Evolutionary conservation across 1,284 basidiomycete species (phyloP).

Genomic region (Thelephora terrestris): DNA sequence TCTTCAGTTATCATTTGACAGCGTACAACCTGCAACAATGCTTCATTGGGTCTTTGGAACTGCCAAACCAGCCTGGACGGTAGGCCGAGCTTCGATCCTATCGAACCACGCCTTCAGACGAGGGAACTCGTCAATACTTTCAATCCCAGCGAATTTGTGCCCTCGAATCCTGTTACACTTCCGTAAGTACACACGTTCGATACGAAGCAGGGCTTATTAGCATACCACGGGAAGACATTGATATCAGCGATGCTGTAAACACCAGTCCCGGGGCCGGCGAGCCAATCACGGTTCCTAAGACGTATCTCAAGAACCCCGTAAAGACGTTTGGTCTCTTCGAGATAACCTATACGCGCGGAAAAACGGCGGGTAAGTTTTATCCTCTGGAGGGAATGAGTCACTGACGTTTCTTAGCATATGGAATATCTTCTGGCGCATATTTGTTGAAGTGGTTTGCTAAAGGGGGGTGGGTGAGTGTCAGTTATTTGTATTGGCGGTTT

Average conservation of each 20-base stretch:
- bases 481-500: too few species aligned
- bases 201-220: background rate
- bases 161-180: conserved; percentile 33
- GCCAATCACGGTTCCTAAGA: conserved; percentile 52
- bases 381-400: background rate
- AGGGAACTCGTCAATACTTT: conserved; percentile 46
- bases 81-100: conserved; percentile 30
- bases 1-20: too few species aligned
- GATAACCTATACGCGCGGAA: conserved; percentile 38
- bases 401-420: conserved; percentile 52
- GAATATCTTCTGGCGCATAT: conserved; percentile 51
- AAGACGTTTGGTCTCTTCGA: conserved; percentile 69
- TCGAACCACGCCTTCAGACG: conserved; percentile 42
- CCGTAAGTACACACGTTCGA: conserved; percentile 14
- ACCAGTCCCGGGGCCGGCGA: conserved; percentile 58
- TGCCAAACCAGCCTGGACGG: conserved; percentile 26
- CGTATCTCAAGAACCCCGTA: conserved; percentile 69
- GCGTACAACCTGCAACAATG: too few species aligned
- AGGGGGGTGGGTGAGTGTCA: background rate
- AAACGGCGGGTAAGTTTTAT: background rate
- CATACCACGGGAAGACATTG: conserved; percentile 46
- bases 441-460: conserved; percentile 46
- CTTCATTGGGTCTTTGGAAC: background rate
- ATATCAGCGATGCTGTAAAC: conserved; percentile 61
- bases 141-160: conserved; percentile 35